Evolutionary conservation across 2,329 filamentous ascomycete genomes (phyloP).

Genomic region (Xenoacremonium recifei): DNA sequence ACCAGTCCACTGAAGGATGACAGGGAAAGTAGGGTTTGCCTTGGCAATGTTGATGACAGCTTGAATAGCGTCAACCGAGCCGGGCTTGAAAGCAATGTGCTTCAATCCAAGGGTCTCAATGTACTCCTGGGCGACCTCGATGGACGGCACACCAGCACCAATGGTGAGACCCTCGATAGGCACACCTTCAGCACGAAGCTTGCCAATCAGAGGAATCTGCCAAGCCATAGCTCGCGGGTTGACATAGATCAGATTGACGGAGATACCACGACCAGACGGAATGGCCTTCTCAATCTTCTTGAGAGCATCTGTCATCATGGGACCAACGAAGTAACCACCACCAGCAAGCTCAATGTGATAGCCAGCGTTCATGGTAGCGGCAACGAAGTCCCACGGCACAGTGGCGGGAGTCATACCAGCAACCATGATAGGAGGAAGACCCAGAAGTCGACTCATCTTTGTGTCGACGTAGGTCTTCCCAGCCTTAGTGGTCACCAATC

Average conservation of each 20-base stretch:
- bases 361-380: slow-evolving; percentile 91
- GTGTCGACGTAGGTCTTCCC: slow-evolving; percentile 94
- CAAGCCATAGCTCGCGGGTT: slow-evolving; percentile 86
- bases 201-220: slow-evolving; percentile 83
- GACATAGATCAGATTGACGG: slow-evolving; percentile 88
- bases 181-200: slow-evolving; percentile 79
- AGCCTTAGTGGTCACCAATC: slow-evolving; percentile 81
- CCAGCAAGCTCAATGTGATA: slow-evolving; percentile 90
- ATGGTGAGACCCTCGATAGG: slow-evolving; percentile 92
- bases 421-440: slow-evolving; percentile 83
- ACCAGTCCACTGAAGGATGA: slow-evolving; percentile 92
- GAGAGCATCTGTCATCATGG: slow-evolving; percentile 79
- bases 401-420: slow-evolving; percentile 93
- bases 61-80: slow-evolving; percentile 84
- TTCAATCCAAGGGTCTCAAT: slow-evolving; percentile 90
- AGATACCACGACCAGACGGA: slow-evolving; percentile 82
- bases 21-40: slow-evolving; percentile 90
- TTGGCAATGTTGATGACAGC: slow-evolving; percentile 89
- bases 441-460: slow-evolving; percentile 87
- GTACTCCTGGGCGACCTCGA: slow-evolving; percentile 90
- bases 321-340: slow-evolving; percentile 84
- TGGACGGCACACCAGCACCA: slow-evolving; percentile 88
- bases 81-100: slow-evolving; percentile 93
- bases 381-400: slow-evolving; percentile 87
- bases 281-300: slow-evolving; percentile 82